A percentile compares a stretch with the other conserved stretches of the same genome.
Conservation (phyloP, 192 early-diverging fungal species). For the Linnemannia zychae region DNA sequence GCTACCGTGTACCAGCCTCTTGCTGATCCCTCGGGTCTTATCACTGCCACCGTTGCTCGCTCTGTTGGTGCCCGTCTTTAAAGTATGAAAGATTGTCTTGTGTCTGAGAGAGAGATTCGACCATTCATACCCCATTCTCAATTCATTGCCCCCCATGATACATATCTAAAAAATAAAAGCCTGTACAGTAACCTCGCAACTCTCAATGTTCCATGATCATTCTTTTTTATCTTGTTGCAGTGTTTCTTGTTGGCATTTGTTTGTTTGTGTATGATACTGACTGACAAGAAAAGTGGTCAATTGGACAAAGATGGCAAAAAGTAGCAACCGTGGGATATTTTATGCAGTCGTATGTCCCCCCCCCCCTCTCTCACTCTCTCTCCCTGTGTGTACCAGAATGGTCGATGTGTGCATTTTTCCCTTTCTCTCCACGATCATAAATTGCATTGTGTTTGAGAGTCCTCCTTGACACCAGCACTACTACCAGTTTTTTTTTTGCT, state of each 20-base stretch:
- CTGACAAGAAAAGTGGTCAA: no score
- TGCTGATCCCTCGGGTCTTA: conserved; percentile 80
- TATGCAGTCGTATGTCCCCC: neutral
- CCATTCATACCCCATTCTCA: neutral
- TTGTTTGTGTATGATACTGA: no score
- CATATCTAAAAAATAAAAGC: conserved; percentile 19
- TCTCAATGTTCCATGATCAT: neutral
- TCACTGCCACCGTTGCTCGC: conserved; percentile 78
- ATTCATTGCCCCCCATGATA: neutral
- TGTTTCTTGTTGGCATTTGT: neutral
- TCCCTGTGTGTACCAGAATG: neutral
- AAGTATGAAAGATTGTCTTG: conserved; percentile 5
- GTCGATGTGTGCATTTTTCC: no score
- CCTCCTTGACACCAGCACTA: neutral
- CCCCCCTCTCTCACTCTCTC: no score
- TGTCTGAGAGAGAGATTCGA: neutral
- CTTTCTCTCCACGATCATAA: neutral
- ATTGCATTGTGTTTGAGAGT: neutral
- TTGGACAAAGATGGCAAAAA: neutral
- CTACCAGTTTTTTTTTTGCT: no score
- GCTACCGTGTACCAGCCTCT: conserved; percentile 81
- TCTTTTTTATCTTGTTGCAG: neutral
- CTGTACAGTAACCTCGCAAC: conserved; percentile 22
- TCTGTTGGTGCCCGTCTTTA: conserved; percentile 30
- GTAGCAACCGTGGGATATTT: neutral